Evolutionary conservation across 805 yeast species (phyloP).

Genomic region (Candida endomychidarum): DNA sequence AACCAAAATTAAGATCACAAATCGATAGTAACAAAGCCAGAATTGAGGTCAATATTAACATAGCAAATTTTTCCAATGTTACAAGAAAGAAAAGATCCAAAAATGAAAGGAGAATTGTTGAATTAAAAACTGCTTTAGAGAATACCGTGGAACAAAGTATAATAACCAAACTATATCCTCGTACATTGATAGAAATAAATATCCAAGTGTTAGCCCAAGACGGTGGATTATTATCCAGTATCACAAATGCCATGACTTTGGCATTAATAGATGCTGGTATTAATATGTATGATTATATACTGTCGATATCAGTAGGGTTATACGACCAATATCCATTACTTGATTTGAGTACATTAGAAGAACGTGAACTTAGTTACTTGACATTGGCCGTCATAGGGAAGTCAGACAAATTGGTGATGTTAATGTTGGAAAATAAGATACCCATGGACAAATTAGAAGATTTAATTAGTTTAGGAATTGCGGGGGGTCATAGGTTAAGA

Average conservation of each 20-base stretch:
- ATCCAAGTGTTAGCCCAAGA: constrained; percentile 84
- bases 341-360: constrained; percentile 82
- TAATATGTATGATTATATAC: constrained; percentile 87
- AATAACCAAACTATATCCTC: constrained; percentile 71
- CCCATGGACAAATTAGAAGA: constrained; percentile 79
- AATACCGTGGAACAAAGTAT: constrained; percentile 75
- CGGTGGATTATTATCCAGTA: constrained; percentile 80
- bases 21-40: constrained; percentile 51
- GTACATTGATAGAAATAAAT: constrained; percentile 75
- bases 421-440: constrained; percentile 79
- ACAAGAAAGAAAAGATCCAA: constrained; percentile 70
- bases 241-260: constrained; percentile 82
- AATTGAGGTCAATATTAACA: constrained; percentile 61
- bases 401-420: constrained; percentile 71
- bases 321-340: constrained; percentile 74
- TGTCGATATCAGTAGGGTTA: constrained; percentile 77
- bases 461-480: constrained; percentile 76
- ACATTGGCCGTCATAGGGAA: constrained; percentile 86
- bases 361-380: constrained; percentile 73
- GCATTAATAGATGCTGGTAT: constrained; percentile 95
- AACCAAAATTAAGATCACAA: constrained; percentile 62
- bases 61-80: constrained; percentile 79
- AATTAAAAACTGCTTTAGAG: constrained; percentile 63
- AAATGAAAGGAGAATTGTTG: constrained; percentile 69
- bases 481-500: constrained; percentile 81